Conservation (phyloP, 116 monocot species). For the Posidonia oceanica region DNA sequence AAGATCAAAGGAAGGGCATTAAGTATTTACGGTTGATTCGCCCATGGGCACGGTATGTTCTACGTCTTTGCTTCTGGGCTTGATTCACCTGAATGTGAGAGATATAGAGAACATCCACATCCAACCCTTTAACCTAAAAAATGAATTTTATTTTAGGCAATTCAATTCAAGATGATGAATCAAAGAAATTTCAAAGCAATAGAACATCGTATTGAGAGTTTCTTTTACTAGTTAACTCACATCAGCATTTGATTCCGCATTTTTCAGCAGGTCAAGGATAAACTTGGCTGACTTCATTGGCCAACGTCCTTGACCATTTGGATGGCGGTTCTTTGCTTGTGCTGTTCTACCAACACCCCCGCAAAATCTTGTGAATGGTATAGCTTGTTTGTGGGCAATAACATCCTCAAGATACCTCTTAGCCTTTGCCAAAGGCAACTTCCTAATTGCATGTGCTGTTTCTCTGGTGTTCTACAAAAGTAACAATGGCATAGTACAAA, state of each 20-base stretch:
- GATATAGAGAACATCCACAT: conserved; percentile 64
- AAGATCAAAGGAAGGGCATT: no score
- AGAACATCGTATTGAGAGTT: background rate
- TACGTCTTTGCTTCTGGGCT: conserved; percentile 65
- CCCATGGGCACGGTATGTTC: conserved; percentile 76
- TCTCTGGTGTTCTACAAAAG: conserved; percentile 47
- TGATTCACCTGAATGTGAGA: conserved; percentile 83
- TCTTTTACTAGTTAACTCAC: conserved; percentile 5
- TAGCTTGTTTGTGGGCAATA: conserved; percentile 70
- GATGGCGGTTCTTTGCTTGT: conserved; percentile 53
- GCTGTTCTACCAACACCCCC: conserved; percentile 59
- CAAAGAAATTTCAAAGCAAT: background rate
- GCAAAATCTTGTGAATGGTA: conserved; percentile 57
- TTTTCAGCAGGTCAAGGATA: conserved; percentile 59
- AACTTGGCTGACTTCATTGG: conserved; percentile 51
- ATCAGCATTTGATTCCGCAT: conserved; percentile 72
- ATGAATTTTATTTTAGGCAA: background rate
- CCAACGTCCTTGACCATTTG: conserved; percentile 68
- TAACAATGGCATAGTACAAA: background rate
- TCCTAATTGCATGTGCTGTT: conserved; percentile 56
- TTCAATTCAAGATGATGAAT: background rate
- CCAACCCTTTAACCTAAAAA: conserved; percentile 71
- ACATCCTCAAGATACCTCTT: conserved; percentile 79
- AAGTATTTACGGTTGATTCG: conserved; percentile 50
- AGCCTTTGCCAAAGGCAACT: conserved; percentile 44